These are phyloP conservation scores for Crithidia brevicula DNA, from an alignment of 208 protist species.

Conservation along the genomic window DNA sequence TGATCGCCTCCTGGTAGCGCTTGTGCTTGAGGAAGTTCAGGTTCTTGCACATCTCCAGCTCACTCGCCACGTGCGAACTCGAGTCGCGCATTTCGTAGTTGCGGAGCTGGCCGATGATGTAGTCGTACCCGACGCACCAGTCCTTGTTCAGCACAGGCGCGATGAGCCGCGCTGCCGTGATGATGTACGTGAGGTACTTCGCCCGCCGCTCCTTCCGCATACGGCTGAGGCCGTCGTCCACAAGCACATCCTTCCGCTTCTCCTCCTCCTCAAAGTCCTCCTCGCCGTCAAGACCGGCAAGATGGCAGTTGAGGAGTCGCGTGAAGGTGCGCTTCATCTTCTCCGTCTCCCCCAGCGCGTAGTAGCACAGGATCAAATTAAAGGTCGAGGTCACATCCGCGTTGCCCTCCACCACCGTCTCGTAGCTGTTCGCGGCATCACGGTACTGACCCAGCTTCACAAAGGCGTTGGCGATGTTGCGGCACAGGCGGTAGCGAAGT, in stretches of 20 bases:
- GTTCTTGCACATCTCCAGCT: slow-evolving; percentile 96
- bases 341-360: slow-evolving; percentile 94
- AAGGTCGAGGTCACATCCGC: slow-evolving; percentile 93
- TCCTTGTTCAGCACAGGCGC: slow-evolving; percentile 94
- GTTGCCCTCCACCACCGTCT: slow-evolving; percentile 93
- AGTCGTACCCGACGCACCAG: slow-evolving; percentile 95
- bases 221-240: slow-evolving; percentile 80
- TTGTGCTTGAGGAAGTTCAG: slow-evolving; percentile 95
- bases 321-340: slow-evolving; percentile 94
- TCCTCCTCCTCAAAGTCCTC: slow-evolving; percentile 89
- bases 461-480: slow-evolving; percentile 97
- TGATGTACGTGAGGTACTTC: slow-evolving; percentile 87
- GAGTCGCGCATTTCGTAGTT: slow-evolving; percentile 90
- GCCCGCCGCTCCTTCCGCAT: slow-evolving; percentile 83
- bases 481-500: slow-evolving; percentile 93
- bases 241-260: slow-evolving; percentile 81
- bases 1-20: slow-evolving; percentile 94
- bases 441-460: slow-evolving; percentile 97
- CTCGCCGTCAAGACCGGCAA: slow-evolving; percentile 66
- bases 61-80: slow-evolving; percentile 88
- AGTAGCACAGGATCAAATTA: slow-evolving; percentile 98
- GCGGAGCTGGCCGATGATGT: slow-evolving; percentile 93
- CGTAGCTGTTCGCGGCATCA: slow-evolving; percentile 95
- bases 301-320: slow-evolving; percentile 86
- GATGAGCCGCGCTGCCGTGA: slow-evolving; percentile 94